Conservation (phyloP, 192 early-diverging fungal species). For the Obelidium mucronatum region DNA sequence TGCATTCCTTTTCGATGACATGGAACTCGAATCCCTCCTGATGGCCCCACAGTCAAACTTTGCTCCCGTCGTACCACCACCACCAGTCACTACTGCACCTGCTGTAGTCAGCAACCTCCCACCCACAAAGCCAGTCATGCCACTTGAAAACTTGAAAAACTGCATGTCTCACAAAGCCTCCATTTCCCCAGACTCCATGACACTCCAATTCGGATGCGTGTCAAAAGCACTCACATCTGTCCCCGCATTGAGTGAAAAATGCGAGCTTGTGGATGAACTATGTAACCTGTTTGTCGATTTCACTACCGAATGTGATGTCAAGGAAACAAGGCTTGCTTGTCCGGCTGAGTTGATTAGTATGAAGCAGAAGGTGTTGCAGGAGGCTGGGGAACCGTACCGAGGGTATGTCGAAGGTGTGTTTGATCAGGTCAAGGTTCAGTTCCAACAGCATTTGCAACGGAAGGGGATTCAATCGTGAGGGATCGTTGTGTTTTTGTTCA, state of each 20-base stretch:
- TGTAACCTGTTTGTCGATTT: background rate
- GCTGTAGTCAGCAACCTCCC: background rate
- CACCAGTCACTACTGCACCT: background rate
- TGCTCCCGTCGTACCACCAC: background rate
- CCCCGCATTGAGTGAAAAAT: background rate
- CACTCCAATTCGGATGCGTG: background rate
- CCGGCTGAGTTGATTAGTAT: background rate
- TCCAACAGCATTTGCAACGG: background rate
- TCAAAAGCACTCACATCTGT: background rate
- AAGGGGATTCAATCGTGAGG: no score
- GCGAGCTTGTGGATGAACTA: background rate
- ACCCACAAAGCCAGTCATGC: background rate
- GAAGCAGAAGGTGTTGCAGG: background rate
- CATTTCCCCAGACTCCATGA: background rate
- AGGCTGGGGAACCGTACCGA: background rate
- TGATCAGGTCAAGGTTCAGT: background rate
- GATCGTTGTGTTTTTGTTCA: no score
- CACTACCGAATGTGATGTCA: background rate
- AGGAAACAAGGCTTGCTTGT: background rate
- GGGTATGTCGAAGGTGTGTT: background rate
- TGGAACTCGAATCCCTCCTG: background rate
- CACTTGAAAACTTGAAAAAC: background rate
- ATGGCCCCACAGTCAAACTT: background rate
- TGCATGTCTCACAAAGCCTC: background rate
- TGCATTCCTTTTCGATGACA: background rate